Percentiles rank a stretch among this genome's conserved stretches.
These are phyloP conservation scores for Tolypocladium tundrense DNA, from an alignment of 2,329 filamentous ascomycete species.

Conservation along the genomic window DNA sequence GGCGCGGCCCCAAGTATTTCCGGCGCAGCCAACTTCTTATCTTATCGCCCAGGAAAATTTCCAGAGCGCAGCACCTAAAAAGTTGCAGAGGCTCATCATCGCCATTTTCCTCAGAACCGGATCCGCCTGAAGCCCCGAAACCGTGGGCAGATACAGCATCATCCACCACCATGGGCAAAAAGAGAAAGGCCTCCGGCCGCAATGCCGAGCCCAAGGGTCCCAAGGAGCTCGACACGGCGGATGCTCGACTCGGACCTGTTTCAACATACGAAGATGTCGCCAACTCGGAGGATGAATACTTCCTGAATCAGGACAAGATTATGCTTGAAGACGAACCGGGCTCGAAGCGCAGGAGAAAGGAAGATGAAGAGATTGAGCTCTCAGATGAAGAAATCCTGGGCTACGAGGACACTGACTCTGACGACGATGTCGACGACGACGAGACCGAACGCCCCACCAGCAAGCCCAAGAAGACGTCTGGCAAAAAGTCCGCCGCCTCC, in stretches of 20 bases:
- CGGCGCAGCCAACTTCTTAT: slow-evolving; percentile 5
- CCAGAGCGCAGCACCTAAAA: background rate
- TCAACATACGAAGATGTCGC: slow-evolving; percentile 73
- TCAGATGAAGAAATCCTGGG: slow-evolving; percentile 54
- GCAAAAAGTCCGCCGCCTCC: slow-evolving; percentile 18
- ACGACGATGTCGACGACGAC: background rate
- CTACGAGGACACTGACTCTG: slow-evolving; percentile 32
- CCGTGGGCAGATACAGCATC: background rate
- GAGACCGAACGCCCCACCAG: background rate
- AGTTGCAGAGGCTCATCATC: background rate
- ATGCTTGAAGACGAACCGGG: slow-evolving; percentile 72
- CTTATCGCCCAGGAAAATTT: slow-evolving; percentile 12
- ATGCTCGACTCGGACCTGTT: slow-evolving; percentile 52
- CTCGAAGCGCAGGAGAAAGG: slow-evolving; percentile 65
- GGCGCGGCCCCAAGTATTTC: background rate
- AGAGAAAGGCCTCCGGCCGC: slow-evolving; percentile 58
- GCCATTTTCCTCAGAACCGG: background rate
- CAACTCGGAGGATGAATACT: slow-evolving; percentile 90
- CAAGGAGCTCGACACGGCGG: slow-evolving; percentile 42
- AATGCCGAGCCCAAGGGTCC: slow-evolving; percentile 36
- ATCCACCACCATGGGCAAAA: slow-evolving; percentile 43
- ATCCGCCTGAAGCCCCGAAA: background rate
- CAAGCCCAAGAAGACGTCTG: slow-evolving; percentile 12
- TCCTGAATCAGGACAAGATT: slow-evolving; percentile 76
- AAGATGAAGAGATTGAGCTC: slow-evolving; percentile 56